phyloP scores from a whole-genome alignment of 768 basidiomycete species.

The Mycena maculata region DNA sequence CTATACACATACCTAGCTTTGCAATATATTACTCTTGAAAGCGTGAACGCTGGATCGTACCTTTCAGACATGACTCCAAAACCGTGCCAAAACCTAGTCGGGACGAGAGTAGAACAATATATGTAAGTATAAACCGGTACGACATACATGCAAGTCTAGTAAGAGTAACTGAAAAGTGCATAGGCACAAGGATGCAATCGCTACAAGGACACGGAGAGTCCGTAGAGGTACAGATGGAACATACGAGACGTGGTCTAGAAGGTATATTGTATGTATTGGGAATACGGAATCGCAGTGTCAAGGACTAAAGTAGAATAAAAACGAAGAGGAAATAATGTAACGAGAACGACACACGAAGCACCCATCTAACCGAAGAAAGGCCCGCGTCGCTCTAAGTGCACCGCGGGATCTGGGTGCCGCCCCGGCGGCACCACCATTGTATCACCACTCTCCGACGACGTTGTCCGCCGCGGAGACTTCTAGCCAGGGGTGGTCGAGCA shows the following conservation, averaged over 20 bases:
- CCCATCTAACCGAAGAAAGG: conserved; percentile 18
- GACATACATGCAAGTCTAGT: conserved; percentile 26
- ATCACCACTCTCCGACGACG: conserved; percentile 58
- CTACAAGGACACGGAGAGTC: conserved; percentile 24
- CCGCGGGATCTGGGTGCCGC: neutral
- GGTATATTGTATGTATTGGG: conserved; percentile 33
- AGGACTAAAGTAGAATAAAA: conserved; percentile 25
- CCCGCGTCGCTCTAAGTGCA: conserved; percentile 27
- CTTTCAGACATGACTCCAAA: no score
- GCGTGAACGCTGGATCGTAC: no score
- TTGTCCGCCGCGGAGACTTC: conserved; percentile 53
- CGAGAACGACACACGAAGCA: neutral
- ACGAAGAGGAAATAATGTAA: conserved; percentile 24
- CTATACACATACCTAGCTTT: no score
- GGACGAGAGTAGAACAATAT: neutral
- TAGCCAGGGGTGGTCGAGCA: conserved; percentile 84
- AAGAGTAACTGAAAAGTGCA: conserved; percentile 19
- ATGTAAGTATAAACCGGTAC: conserved; percentile 30
- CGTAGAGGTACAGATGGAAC: conserved; percentile 28
- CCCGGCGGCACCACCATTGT: neutral
- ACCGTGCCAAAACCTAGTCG: no score
- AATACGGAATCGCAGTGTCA: conserved; percentile 19
- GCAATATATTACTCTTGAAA: no score
- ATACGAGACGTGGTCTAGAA: conserved; percentile 17
- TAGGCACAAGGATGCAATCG: conserved; percentile 20